Evolutionary conservation across 1,284 basidiomycete species (phyloP).

Genomic region (Microbotryum saponariae): DNA sequence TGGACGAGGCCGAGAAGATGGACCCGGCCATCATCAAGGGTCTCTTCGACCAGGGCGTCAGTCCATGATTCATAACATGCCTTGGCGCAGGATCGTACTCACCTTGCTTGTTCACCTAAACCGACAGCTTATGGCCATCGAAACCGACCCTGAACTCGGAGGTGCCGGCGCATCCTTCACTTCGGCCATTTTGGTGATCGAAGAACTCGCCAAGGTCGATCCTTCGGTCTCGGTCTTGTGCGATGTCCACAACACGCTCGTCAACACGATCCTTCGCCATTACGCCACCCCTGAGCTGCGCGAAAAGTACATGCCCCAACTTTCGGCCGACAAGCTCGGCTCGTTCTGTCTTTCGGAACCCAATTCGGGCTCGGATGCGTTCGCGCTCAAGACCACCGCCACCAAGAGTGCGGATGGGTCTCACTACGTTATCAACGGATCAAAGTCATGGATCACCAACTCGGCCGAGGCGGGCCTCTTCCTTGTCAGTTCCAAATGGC

Average conservation of each 20-base stretch:
- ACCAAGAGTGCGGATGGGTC: conserved; percentile 69
- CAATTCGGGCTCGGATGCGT: conserved; percentile 90
- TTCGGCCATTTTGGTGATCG: conserved; percentile 90
- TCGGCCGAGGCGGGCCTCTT: conserved; percentile 87
- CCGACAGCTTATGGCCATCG: conserved; percentile 89
- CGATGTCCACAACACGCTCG: conserved; percentile 94
- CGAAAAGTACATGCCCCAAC: conserved; percentile 78
- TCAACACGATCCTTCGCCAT: conserved; percentile 87
- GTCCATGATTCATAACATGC: conserved; percentile 38
- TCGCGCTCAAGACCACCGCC: conserved; percentile 88
- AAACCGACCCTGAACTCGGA: conserved; percentile 73
- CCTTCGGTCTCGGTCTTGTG: conserved; percentile 93
- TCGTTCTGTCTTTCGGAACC: conserved; percentile 95
- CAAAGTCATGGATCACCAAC: conserved; percentile 99
- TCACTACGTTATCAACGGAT: conserved; percentile 77
- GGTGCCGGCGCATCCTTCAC: conserved; percentile 90
- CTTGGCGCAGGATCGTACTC: neutral
- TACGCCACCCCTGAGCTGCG: conserved; percentile 79
- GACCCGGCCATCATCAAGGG: conserved; percentile 79
- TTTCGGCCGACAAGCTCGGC: conserved; percentile 77
- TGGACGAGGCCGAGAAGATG: conserved; percentile 98
- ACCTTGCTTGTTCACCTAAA: neutral
- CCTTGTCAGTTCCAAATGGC: conserved; percentile 39
- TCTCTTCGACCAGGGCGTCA: conserved; percentile 88
- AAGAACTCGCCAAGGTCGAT: conserved; percentile 93